These are phyloP conservation scores for Exophiala bonariae DNA, from an alignment of 2,329 filamentous ascomycete genomes.

Conservation along the genomic window DNA sequence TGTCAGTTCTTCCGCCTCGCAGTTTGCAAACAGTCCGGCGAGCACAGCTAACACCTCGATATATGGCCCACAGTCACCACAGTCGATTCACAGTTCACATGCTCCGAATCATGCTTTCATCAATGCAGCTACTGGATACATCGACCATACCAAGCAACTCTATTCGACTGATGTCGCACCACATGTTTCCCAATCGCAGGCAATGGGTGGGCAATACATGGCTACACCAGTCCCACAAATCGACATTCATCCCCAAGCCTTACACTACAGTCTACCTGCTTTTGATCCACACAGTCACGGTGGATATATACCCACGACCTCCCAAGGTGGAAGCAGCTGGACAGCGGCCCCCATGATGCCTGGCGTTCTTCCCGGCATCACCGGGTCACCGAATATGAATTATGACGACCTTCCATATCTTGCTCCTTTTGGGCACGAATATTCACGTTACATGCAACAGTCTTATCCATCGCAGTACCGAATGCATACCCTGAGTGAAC, in stretches of 20 bases:
- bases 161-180: constrained; percentile 8
- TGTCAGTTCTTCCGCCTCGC: constrained; percentile 27
- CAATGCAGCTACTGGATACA: constrained; percentile 26
- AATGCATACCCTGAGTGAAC: constrained; percentile 71
- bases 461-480: constrained; percentile 50
- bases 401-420: constrained; percentile 38
- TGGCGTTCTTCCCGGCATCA: constrained; percentile 21
- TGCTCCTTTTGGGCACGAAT: constrained; percentile 45
- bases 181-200: constrained; percentile 7
- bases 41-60: constrained; percentile 38
- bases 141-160: constrained; percentile 10
- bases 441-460: constrained; percentile 49
- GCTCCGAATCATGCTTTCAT: constrained; percentile 32
- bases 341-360: constrained; percentile 20
- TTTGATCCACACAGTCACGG: constrained; percentile 17
- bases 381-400: constrained; percentile 21
- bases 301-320: constrained; percentile 11
- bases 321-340: constrained; percentile 9
- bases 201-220: constrained; percentile 13
- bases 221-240: constrained; percentile 7
- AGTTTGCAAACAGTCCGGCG: constrained; percentile 37
- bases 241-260: constrained; percentile 6
- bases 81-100: constrained; percentile 28
- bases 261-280: constrained; percentile 23
- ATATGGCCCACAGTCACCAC: constrained; percentile 34